Evolutionary conservation across 805 yeast species (phyloP).

Genomic region (Candida ipomoeae): DNA sequence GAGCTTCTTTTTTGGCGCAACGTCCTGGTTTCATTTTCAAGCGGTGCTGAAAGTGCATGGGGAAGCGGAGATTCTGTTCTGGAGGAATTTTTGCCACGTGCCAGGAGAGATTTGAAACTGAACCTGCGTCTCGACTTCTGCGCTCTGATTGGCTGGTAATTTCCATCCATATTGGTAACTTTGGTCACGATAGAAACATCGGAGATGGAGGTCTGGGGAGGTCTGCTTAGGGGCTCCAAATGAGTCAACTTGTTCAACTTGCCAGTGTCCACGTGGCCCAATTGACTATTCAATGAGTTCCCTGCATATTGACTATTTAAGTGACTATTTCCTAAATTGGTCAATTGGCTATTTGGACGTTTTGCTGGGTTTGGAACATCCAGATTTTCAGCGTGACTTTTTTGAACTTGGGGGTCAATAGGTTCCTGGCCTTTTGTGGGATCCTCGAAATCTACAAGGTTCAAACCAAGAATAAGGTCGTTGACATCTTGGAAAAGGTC

Average conservation of each 20-base stretch:
- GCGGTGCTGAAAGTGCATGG: background rate
- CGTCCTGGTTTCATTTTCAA: background rate
- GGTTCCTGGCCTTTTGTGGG: background rate
- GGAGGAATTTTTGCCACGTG: background rate
- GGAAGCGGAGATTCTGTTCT: background rate
- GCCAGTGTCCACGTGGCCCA: too few species aligned
- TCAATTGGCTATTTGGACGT: too few species aligned
- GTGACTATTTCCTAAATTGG: too few species aligned
- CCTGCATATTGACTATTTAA: too few species aligned
- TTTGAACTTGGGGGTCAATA: too few species aligned
- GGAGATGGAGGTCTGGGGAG: slow-evolving; percentile 30
- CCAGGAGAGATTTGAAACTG: slow-evolving; percentile 3
- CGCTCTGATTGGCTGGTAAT: slow-evolving; percentile 1
- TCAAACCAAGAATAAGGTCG: background rate
- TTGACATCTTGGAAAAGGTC: background rate
- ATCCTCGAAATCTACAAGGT: background rate
- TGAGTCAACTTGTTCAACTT: too few species aligned
- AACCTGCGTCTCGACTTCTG: slow-evolving; percentile 7
- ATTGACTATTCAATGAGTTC: background rate
- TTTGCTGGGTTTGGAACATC: background rate
- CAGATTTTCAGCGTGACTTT: background rate
- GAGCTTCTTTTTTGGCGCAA: slow-evolving; percentile 22
- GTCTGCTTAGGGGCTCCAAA: slow-evolving; percentile 17
- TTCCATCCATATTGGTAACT: slow-evolving; percentile 11
- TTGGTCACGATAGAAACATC: slow-evolving; percentile 32